Evolutionary conservation across 345 rosid genomes (phyloP).

Genomic region (Eucalyptus marginata): DNA sequence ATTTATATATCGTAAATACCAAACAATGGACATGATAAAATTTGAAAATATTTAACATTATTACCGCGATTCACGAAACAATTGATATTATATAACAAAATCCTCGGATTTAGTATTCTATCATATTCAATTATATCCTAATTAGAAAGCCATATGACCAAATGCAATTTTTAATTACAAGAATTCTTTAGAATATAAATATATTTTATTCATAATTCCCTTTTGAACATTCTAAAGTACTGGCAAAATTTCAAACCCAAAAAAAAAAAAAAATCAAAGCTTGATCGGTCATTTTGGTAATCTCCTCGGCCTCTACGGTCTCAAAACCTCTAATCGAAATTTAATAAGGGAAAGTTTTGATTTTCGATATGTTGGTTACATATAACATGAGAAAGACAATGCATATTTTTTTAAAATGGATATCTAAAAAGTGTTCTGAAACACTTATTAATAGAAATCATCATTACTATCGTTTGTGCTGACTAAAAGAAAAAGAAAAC

Average conservation of each 20-base stretch:
- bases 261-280: neutral
- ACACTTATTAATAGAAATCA: neutral
- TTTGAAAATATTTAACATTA: fast-evolving
- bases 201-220: neutral
- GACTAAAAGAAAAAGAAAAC: neutral
- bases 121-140: fast-evolving
- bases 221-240: neutral
- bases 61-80: fast-evolving
- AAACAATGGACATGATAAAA: too few relatives aligned
- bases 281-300: neutral
- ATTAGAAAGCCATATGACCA: fast-evolving
- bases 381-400: neutral
- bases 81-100: fast-evolving
- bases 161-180: fast-evolving
- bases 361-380: neutral
- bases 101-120: fast-evolving
- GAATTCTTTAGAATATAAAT: neutral
- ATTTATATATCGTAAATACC: too few relatives aligned
- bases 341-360: neutral
- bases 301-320: fast-evolving
- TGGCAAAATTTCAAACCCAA: neutral
- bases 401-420: neutral
- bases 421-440: neutral
- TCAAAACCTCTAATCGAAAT: neutral
- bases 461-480: neutral